Evolutionary conservation across 306 rosid genomes (phyloP).

Genomic region (Cajanus cajan): DNA sequence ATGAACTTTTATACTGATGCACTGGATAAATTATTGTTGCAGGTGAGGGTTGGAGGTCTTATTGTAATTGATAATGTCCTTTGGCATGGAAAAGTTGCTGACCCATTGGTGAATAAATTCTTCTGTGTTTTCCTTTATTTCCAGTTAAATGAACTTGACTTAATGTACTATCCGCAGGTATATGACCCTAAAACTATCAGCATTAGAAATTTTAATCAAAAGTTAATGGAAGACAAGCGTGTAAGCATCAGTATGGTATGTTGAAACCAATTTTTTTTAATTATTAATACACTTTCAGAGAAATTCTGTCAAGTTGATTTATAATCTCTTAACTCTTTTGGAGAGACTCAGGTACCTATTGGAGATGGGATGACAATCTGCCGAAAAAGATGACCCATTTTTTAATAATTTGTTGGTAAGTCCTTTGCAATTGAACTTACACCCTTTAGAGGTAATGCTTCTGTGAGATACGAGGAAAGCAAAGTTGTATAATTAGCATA

Average conservation of each 20-base stretch:
- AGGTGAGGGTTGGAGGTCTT: constrained; percentile 88
- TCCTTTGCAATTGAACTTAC: background rate
- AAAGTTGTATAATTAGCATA: background rate
- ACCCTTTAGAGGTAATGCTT: background rate
- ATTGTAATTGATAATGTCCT: constrained; percentile 90
- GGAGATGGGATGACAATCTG: constrained; percentile 98
- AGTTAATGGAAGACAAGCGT: constrained; percentile 66
- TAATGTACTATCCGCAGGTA: constrained; percentile 49
- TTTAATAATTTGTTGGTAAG: background rate
- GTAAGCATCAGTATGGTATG: constrained; percentile 86
- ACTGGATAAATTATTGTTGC: constrained; percentile 28
- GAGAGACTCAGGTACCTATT: constrained; percentile 68
- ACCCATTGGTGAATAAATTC: constrained; percentile 57
- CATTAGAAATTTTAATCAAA: constrained; percentile 70
- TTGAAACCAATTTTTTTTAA: background rate
- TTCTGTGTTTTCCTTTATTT: background rate
- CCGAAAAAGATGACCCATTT: constrained; percentile 53
- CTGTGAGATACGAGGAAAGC: background rate
- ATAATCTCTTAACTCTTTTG: constrained; percentile 21
- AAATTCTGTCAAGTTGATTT: constrained; percentile 3
- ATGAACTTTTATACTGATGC: background rate
- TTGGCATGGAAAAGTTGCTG: constrained; percentile 97
- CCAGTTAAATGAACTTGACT: constrained; percentile 24
- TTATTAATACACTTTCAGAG: background rate
- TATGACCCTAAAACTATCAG: constrained; percentile 72